phyloP scores from a whole-genome alignment of 2,329 filamentous ascomycete genomes.

The Cercospora nicotianae region DNA sequence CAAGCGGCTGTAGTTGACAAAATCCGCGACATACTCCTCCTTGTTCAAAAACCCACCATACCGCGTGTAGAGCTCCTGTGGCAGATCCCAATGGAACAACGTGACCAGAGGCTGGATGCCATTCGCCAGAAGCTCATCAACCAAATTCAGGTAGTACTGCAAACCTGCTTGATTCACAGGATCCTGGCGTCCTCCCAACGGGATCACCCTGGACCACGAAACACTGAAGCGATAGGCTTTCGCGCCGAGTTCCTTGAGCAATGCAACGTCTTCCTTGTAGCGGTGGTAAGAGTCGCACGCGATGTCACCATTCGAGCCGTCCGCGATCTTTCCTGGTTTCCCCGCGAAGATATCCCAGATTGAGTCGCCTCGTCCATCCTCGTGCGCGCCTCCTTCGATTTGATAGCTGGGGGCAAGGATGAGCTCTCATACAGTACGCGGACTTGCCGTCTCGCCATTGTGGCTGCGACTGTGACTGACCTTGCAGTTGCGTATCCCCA shows the following conservation, averaged over 20 bases:
- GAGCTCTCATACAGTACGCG: constrained; percentile 1
- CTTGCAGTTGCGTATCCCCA: constrained; percentile 78
- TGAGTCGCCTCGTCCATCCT: constrained; percentile 76
- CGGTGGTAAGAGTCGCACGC: constrained; percentile 88
- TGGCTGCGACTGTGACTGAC: constrained; percentile 51
- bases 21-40: constrained; percentile 79
- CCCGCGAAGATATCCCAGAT: constrained; percentile 92
- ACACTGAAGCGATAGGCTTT: constrained; percentile 81
- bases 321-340: constrained; percentile 78
- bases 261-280: constrained; percentile 71
- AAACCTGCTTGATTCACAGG: constrained; percentile 77
- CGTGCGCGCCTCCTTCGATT: constrained; percentile 73
- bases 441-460: background rate
- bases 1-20: constrained; percentile 72
- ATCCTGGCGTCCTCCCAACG: constrained; percentile 78
- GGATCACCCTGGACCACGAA: constrained; percentile 80
- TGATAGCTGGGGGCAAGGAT: constrained; percentile 64
- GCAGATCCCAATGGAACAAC: constrained; percentile 85
- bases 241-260: constrained; percentile 72
- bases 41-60: constrained; percentile 81
- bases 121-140: constrained; percentile 73
- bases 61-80: constrained; percentile 72
- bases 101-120: constrained; percentile 81
- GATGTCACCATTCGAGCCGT: constrained; percentile 69
- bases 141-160: constrained; percentile 74